Percentiles rank a stretch among this genome's conserved stretches.
These are phyloP conservation scores for Inonotus obliquus DNA, from an alignment of 1,284 basidiomycete species.

Conservation along the genomic window DNA sequence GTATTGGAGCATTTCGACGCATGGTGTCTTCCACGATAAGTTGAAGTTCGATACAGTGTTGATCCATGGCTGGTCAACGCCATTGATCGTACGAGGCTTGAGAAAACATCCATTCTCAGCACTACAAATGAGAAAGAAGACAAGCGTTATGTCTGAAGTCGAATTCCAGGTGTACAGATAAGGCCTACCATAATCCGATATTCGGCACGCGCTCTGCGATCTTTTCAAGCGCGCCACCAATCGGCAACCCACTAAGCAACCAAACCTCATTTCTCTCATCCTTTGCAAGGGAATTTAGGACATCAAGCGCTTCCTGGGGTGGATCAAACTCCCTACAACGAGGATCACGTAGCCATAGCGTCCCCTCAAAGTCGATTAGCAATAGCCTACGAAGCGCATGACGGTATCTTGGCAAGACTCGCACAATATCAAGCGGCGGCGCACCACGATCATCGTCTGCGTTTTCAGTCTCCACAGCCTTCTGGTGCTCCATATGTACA, in stretches of 20 bases:
- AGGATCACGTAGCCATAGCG: constrained; percentile 61
- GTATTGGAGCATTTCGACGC: constrained; percentile 78
- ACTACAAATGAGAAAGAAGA: constrained; percentile 30
- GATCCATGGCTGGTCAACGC: constrained; percentile 48
- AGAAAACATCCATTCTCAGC: constrained; percentile 88
- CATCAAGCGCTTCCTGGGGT: constrained; percentile 49
- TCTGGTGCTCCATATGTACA: constrained; percentile 59
- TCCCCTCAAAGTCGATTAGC: constrained; percentile 78
- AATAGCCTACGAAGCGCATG: constrained; percentile 63
- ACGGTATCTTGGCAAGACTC: constrained; percentile 55
- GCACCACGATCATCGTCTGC: constrained; percentile 33
- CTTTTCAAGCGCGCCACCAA: constrained; percentile 57
- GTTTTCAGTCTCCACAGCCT: constrained; percentile 28
- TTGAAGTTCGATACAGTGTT: constrained; percentile 78
- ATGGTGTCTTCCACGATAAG: constrained; percentile 73
- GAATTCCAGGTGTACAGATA: constrained; percentile 16
- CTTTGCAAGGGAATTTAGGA: constrained; percentile 57
- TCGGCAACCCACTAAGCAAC: constrained; percentile 73
- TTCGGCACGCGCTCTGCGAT: constrained; percentile 57
- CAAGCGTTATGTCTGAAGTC: no score
- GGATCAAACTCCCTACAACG: constrained; percentile 41
- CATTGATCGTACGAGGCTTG: constrained; percentile 43
- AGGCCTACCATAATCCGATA: constrained; percentile 68
- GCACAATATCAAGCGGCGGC: constrained; percentile 42
- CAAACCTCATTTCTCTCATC: constrained; percentile 76